These are phyloP conservation scores for Dactylellina haptotyla DNA, from an alignment of 2,329 filamentous ascomycete genomes.

Conservation along the genomic window DNA sequence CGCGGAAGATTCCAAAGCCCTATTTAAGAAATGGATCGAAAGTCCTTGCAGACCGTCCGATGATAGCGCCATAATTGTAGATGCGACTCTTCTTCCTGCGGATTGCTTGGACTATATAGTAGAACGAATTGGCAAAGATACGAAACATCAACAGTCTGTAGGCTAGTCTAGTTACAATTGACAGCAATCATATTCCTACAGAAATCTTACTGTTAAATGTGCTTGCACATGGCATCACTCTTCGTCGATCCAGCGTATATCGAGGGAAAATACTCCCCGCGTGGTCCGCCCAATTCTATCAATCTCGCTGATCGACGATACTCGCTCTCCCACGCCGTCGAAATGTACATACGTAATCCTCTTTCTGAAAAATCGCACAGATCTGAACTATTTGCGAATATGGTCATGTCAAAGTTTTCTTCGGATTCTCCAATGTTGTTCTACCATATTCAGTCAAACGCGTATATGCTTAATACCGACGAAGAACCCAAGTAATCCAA, in stretches of 20 bases:
- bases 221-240: constrained; percentile 10
- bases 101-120: constrained; percentile 55
- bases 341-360: constrained; percentile 12
- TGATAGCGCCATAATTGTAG: constrained; percentile 56
- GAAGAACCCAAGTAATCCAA: too few relatives aligned
- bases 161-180: neutral
- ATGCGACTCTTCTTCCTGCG: constrained; percentile 56
- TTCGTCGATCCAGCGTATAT: constrained; percentile 1
- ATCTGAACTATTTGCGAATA: too few relatives aligned
- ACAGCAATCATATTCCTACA: too few relatives aligned
- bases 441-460: too few relatives aligned
- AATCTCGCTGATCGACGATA: constrained; percentile 9
- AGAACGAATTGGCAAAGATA: constrained; percentile 55
- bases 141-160: too few relatives aligned
- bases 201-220: too few relatives aligned
- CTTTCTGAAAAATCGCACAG: too few relatives aligned
- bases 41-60: constrained; percentile 58
- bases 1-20: constrained; percentile 50
- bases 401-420: too few relatives aligned
- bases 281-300: neutral
- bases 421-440: too few relatives aligned
- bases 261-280: neutral
- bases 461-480: too few relatives aligned
- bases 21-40: constrained; percentile 59
- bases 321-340: neutral